Evolutionary conservation across 2,329 filamentous ascomycete species (phyloP).

Genomic region (Alternaria sp.): DNA sequence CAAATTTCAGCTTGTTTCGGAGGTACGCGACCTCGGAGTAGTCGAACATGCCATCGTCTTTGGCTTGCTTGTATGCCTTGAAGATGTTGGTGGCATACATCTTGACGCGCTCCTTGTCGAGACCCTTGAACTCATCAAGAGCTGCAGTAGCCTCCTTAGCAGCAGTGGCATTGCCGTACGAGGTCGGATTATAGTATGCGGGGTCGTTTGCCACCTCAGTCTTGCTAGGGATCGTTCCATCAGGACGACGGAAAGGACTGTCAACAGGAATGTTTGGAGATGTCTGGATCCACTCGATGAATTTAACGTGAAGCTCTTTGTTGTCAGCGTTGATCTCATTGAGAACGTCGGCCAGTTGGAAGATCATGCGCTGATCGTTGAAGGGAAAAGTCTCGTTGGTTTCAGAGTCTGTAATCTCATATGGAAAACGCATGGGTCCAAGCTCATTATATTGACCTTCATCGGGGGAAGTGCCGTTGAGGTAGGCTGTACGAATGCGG

Average conservation of each 20-base stretch:
- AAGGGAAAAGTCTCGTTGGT: conserved; percentile 64
- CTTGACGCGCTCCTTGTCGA: conserved; percentile 25
- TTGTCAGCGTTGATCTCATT: conserved; percentile 65
- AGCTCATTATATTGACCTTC: conserved; percentile 71
- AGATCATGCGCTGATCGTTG: conserved; percentile 68
- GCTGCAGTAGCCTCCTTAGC: conserved; percentile 25
- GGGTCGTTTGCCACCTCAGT: conserved; percentile 24
- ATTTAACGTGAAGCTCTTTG: conserved; percentile 59
- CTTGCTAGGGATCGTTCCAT: conserved; percentile 24
- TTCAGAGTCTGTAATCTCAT: conserved; percentile 55
- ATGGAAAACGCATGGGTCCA: conserved; percentile 70
- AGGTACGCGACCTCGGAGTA: conserved; percentile 70
- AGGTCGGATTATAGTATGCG: conserved; percentile 10
- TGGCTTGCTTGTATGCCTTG: conserved; percentile 60
- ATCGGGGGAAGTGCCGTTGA: conserved; percentile 63
- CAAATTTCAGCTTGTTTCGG: conserved; percentile 50
- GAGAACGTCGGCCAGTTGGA: conserved; percentile 66
- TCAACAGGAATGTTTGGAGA: conserved; percentile 60
- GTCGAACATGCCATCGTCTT: conserved; percentile 63
- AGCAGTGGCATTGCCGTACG: conserved; percentile 22
- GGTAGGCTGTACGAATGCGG: conserved; percentile 67
- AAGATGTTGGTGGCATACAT: conserved; percentile 58
- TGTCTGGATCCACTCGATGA: conserved; percentile 67
- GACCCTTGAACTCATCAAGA: conserved; percentile 25
- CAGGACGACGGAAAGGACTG: conserved; percentile 19